These are phyloP conservation scores for Pichia gijzeniarum DNA, from an alignment of 805 yeast genomes.

Conservation along the genomic window DNA sequence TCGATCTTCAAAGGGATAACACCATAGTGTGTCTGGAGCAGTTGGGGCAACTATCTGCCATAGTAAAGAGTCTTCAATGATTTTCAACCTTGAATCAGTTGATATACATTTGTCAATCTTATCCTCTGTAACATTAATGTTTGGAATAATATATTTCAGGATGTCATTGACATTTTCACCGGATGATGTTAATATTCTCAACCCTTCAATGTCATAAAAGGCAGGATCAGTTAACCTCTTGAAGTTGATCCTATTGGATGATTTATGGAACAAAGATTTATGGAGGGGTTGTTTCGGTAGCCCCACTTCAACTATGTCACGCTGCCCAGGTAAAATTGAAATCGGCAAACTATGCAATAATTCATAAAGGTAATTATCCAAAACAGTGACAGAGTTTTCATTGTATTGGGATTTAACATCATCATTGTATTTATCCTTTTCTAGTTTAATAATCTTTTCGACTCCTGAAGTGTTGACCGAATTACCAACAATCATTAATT, in stretches of 20 bases:
- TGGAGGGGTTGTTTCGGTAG: constrained; percentile 93
- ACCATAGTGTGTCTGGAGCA: constrained; percentile 91
- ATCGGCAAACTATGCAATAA: constrained; percentile 58
- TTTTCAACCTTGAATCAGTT: constrained; percentile 36
- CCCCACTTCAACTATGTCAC: constrained; percentile 79
- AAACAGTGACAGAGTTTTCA: constrained; percentile 39
- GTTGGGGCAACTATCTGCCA: constrained; percentile 93
- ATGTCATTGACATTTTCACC: constrained; percentile 86
- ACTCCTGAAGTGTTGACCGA: constrained; percentile 30
- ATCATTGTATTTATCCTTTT: constrained; percentile 40
- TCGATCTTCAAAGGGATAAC: constrained; percentile 67
- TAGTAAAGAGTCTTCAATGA: constrained; percentile 59
- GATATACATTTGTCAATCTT: constrained; percentile 23
- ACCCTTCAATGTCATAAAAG: constrained; percentile 54
- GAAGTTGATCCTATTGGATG: constrained; percentile 31
- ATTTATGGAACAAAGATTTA: constrained; percentile 53
- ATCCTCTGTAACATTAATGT: constrained; percentile 25
- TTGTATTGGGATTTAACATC: constrained; percentile 48
- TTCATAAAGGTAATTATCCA: constrained; percentile 56
- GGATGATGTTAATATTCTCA: constrained; percentile 61
- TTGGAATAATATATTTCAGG: constrained; percentile 52
- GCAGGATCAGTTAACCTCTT: constrained; percentile 62
- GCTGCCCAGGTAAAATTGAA: constrained; percentile 74
- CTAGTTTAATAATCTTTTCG: constrained; percentile 22
- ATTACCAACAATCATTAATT: constrained; percentile 56